phyloP scores from a whole-genome alignment of 176 grass and related monocot species.

The Secale cereale region DNA sequence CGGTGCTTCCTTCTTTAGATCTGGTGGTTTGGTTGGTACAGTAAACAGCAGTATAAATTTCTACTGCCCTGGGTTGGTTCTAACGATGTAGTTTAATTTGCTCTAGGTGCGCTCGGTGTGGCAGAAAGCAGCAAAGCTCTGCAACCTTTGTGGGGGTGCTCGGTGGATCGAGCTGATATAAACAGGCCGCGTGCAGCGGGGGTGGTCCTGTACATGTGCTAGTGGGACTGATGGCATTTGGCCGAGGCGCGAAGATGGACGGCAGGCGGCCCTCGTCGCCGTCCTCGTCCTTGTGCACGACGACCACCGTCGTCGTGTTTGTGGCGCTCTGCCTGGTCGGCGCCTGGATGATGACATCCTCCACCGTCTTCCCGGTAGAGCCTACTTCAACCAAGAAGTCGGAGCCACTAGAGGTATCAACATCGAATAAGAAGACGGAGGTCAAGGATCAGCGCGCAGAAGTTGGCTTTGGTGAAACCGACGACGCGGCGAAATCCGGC shows the following conservation, averaged over 20 bases:
- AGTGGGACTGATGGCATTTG: constrained; percentile 60
- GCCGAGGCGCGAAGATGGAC: constrained; percentile 70
- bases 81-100: constrained; percentile 16
- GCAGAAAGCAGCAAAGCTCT: not conserved
- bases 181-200: not conserved
- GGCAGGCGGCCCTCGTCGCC: constrained; percentile 55
- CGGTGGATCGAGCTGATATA: not conserved
- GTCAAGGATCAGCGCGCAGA: constrained; percentile 27
- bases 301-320: constrained; percentile 65
- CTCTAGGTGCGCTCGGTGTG: constrained; percentile 21
- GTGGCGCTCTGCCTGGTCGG: constrained; percentile 77
- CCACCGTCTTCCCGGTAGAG: constrained; percentile 64
- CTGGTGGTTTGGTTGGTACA: not conserved
- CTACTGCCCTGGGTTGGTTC: not conserved
- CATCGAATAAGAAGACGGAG: constrained; percentile 42
- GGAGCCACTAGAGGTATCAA: constrained; percentile 1
- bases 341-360: constrained; percentile 96
- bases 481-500: constrained; percentile 29
- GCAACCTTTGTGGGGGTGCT: not conserved
- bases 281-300: constrained; percentile 71
- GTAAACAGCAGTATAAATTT: not conserved
- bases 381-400: constrained; percentile 41
- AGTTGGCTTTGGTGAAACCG: constrained; percentile 32
- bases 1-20: constrained; percentile 32
- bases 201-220: constrained; percentile 26